Evolutionary conservation across 2,329 filamentous ascomycete species (phyloP).

Genomic region (Amylocarpus encephaloides): DNA sequence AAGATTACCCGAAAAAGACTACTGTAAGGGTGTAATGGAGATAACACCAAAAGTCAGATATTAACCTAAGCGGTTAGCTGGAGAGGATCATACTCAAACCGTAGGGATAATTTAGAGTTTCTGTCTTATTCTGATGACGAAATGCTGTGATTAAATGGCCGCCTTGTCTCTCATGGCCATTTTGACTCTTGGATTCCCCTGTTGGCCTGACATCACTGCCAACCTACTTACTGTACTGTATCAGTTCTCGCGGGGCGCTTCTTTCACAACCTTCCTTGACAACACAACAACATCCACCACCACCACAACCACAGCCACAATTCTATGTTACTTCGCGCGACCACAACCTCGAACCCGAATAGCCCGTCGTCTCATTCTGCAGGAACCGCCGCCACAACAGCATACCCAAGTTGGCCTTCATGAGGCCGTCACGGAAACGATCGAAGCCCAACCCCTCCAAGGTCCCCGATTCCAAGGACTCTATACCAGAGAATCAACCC

Average conservation of each 20-base stretch:
- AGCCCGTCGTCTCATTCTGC: background rate
- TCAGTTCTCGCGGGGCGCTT: background rate
- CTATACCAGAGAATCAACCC: background rate
- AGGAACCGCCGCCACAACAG: too few species aligned
- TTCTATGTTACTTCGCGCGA: background rate
- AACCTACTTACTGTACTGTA: too few species aligned
- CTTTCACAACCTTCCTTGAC: background rate
- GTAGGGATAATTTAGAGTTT: background rate
- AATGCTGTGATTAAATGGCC: background rate
- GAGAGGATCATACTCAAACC: background rate
- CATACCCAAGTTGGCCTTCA: background rate
- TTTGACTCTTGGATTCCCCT: background rate
- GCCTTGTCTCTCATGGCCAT: background rate
- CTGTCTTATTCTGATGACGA: background rate
- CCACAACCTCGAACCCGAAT: background rate
- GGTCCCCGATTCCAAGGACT: background rate
- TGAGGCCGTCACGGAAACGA: background rate
- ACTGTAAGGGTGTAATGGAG: too few species aligned
- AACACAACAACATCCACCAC: background rate
- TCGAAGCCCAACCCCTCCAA: slow-evolving; percentile 1
- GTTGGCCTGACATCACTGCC: background rate
- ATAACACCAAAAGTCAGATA: background rate
- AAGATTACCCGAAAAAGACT: background rate
- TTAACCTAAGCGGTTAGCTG: background rate
- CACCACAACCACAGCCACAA: background rate